Conservation (phyloP, 2,329 filamentous ascomycete genomes). For the Cryphonectria naterciae region DNA sequence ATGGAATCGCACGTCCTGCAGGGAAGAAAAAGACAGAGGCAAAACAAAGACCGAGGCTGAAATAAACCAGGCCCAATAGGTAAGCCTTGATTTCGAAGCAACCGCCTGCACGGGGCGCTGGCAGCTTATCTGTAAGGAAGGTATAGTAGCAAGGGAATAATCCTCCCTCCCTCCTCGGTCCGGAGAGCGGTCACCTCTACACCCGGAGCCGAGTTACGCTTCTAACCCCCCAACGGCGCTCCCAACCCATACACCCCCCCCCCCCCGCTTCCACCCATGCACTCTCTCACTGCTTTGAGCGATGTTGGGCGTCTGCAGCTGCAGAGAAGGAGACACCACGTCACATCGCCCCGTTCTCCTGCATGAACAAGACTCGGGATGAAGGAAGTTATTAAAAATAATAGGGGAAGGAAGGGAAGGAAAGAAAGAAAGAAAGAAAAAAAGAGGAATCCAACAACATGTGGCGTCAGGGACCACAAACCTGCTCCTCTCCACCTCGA, state of each 20-base stretch:
- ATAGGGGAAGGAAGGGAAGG: not conserved
- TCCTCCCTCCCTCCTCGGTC: constrained; percentile 1
- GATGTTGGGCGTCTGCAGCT: not conserved
- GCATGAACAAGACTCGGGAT: not conserved
- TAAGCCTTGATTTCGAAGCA: constrained; percentile 2
- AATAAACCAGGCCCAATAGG: not conserved
- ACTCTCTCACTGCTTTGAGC: not conserved
- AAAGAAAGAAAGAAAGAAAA: not conserved
- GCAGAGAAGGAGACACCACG: constrained; percentile 3
- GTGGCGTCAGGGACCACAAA: not conserved
- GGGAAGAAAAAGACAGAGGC: no score
- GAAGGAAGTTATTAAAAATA: not conserved
- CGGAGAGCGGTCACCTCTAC: not conserved
- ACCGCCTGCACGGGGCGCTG: not conserved
- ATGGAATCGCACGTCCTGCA: not conserved
- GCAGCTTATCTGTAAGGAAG: constrained; percentile 1
- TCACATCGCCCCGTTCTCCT: constrained; percentile 10
- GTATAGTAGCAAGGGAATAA: not conserved
- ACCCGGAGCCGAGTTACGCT: not conserved
- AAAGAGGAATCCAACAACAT: not conserved
- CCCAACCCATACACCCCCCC: no score
- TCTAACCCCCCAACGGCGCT: no score
- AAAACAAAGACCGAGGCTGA: not conserved
- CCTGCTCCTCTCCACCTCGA: not conserved
- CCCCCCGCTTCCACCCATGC: not conserved